Percentiles rank a stretch among this genome's conserved stretches.
Evolutionary conservation across 306 rosid genomes (phyloP).

Genomic region (Fagus sylvatica): DNA sequence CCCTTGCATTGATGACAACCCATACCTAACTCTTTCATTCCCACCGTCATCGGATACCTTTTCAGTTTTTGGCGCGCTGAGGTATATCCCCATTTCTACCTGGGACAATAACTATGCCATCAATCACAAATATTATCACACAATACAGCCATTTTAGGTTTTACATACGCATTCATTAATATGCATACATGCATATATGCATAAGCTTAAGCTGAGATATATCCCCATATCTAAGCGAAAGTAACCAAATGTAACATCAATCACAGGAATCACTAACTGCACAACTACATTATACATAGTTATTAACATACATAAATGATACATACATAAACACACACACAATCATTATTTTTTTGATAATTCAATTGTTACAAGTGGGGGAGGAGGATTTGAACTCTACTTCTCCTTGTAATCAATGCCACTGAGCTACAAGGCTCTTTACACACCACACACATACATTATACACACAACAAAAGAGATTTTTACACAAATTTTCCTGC

Average conservation of each 20-base stretch:
- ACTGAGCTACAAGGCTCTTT: no score
- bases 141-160: background rate
- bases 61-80: conserved; percentile 87
- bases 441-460: no score
- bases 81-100: conserved; percentile 79
- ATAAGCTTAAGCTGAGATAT: no score
- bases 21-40: conserved; percentile 67
- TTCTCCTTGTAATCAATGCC: no score
- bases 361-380: no score
- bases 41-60: conserved; percentile 88
- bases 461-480: background rate
- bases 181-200: background rate
- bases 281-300: no score
- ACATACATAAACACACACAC: background rate
- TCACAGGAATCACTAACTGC: no score
- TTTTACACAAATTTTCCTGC: background rate
- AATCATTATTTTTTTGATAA: no score
- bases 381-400: no score
- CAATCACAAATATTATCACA: background rate
- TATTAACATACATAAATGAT: background rate
- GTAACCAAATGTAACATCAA: no score
- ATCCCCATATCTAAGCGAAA: no score
- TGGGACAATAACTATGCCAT: conserved; percentile 18
- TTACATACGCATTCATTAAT: no score
- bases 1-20: conserved; percentile 95